Conservation (phyloP, 371 early-diverging fungal genomes). For the Umbelopsis sp. region DNA sequence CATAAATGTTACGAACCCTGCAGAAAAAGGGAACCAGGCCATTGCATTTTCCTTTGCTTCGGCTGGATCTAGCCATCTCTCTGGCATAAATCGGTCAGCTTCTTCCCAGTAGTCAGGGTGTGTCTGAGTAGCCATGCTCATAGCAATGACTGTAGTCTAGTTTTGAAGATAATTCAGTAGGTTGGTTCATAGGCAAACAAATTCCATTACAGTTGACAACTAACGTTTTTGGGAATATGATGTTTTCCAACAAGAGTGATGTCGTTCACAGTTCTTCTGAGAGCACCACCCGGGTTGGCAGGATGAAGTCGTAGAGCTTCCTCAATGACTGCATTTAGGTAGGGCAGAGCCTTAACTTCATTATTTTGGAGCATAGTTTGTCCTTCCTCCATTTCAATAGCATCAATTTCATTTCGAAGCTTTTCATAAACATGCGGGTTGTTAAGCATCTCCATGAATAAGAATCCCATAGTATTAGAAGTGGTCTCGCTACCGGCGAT, state of each 20-base stretch:
- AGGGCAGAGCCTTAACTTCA: conserved; percentile 38
- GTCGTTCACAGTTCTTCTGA: conserved; percentile 27
- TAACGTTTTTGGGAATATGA: conserved; percentile 33
- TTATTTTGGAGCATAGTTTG: conserved; percentile 30
- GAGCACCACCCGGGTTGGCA: conserved; percentile 31
- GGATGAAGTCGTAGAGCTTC: conserved; percentile 42
- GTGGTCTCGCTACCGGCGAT: conserved; percentile 50
- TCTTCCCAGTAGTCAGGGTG: conserved; percentile 33
- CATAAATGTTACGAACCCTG: conserved; percentile 25
- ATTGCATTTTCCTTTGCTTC: conserved; percentile 25
- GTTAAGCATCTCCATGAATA: conserved; percentile 32
- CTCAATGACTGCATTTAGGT: conserved; percentile 43
- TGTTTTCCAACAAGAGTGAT: conserved; percentile 22
- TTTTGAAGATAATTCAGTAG: neutral
- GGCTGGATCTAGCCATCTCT: conserved; percentile 35
- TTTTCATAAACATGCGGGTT: conserved; percentile 30
- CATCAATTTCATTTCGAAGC: conserved; percentile 38
- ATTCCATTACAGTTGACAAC: neutral
- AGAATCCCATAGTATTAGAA: conserved; percentile 40
- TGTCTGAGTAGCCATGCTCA: conserved; percentile 27
- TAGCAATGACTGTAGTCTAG: conserved; percentile 24
- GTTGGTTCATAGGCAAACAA: too few species aligned
- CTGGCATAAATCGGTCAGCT: conserved; percentile 32
- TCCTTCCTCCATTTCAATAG: conserved; percentile 18
- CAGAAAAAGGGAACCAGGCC: conserved; percentile 47